These are phyloP conservation scores for Lojkania enalia DNA, from an alignment of 2,329 filamentous ascomycete genomes.

Conservation along the genomic window DNA sequence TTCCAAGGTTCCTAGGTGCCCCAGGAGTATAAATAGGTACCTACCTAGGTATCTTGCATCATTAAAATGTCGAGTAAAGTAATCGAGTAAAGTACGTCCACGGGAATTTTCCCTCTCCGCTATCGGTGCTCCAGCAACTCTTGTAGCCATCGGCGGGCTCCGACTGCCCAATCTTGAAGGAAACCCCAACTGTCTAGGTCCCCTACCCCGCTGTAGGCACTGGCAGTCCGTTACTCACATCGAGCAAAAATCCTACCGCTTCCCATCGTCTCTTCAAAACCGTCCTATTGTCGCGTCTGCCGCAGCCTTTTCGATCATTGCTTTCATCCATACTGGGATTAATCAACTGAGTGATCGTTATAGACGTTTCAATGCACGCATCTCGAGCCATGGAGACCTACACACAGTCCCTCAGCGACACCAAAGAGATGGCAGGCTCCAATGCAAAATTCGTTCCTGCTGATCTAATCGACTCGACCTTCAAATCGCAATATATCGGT, in stretches of 20 bases:
- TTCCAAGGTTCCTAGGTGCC: too few species aligned
- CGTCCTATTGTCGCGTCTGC: too few species aligned
- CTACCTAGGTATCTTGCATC: too few species aligned
- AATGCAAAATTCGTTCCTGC: conserved; percentile 47
- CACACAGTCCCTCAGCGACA: conserved; percentile 33
- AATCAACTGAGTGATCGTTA: too few species aligned
- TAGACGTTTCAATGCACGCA: neutral
- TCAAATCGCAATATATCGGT: conserved; percentile 59
- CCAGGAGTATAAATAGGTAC: too few species aligned
- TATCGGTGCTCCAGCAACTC: conserved; percentile 13
- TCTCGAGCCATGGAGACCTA: conserved; percentile 36
- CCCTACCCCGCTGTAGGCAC: too few species aligned
- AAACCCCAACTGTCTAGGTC: too few species aligned
- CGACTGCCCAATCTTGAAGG: conserved; percentile 10
- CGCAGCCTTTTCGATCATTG: too few species aligned
- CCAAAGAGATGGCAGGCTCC: conserved; percentile 29
- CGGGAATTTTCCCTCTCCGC: conserved; percentile 4
- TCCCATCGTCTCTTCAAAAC: too few species aligned
- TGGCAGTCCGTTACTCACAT: too few species aligned
- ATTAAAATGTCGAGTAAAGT: neutral
- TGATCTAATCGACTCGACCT: conserved; percentile 57
- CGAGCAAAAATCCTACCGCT: too few species aligned
- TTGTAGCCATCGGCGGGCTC: conserved; percentile 17
- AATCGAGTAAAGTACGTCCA: neutral
- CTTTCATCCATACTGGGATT: neutral